Conservation (phyloP, 768 basidiomycete genomes). For the Lentinula sp. region DNA sequence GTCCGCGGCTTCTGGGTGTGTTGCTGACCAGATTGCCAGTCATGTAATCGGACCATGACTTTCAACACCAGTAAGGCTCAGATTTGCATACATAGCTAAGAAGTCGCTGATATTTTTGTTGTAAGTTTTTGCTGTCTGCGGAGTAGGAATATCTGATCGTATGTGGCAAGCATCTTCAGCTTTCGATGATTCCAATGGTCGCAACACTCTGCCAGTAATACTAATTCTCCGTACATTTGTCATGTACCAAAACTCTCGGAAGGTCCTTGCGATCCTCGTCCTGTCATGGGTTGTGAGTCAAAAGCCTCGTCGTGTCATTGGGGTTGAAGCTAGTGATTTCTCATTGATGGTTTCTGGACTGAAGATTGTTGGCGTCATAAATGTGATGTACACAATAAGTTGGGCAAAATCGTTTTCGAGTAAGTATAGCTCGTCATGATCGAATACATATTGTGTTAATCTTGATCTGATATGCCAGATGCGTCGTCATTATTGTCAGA, state of each 20-base stretch:
- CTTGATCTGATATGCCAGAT: too few relatives aligned
- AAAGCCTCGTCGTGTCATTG: background rate
- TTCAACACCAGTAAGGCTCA: background rate
- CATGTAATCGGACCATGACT: background rate
- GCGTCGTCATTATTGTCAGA: too few relatives aligned
- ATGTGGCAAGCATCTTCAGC: background rate
- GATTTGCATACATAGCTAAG: background rate
- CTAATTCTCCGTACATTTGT: background rate
- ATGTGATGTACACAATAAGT: background rate
- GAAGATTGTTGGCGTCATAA: background rate
- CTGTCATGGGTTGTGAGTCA: background rate
- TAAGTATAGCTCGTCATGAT: background rate
- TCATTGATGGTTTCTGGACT: background rate
- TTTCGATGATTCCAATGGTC: too few relatives aligned
- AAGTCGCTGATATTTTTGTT: background rate
- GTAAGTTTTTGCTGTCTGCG: background rate
- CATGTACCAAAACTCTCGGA: slow-evolving; percentile 1
- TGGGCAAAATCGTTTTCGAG: background rate
- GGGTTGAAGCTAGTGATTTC: background rate
- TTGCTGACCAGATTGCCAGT: background rate
- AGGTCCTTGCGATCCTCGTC: background rate
- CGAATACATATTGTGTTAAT: too few relatives aligned
- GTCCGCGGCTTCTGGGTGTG: too few relatives aligned
- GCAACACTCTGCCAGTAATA: background rate
- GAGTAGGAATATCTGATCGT: background rate